phyloP scores from a whole-genome alignment of 2,329 filamentous ascomycete species.

The Beauveria varroae region DNA sequence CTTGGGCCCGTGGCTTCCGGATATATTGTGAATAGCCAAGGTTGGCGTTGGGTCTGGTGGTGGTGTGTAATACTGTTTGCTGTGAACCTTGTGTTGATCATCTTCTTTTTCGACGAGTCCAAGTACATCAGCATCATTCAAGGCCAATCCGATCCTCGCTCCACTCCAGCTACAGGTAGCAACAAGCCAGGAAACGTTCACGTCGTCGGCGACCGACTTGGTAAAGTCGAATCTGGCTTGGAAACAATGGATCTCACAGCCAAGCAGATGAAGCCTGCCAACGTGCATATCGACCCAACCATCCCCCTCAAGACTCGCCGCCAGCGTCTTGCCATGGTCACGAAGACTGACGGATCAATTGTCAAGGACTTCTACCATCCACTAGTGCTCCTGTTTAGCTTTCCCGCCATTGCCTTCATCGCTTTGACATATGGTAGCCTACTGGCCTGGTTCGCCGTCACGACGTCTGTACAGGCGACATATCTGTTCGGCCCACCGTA shows the following conservation, averaged over 20 bases:
- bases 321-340: slow-evolving; percentile 18
- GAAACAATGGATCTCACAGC: not conserved
- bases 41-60: slow-evolving; percentile 33
- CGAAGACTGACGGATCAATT: slow-evolving; percentile 14
- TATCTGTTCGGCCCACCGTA: slow-evolving; percentile 24
- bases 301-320: slow-evolving; percentile 15
- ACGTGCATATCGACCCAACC: slow-evolving; percentile 11
- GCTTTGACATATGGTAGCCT: slow-evolving; percentile 32
- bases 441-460: slow-evolving; percentile 27
- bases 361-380: slow-evolving; percentile 12
- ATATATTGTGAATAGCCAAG: slow-evolving; percentile 17
- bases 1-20: slow-evolving; percentile 24
- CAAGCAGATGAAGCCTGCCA: not conserved
- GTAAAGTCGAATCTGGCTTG: not conserved
- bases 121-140: slow-evolving; percentile 15
- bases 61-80: slow-evolving; percentile 19
- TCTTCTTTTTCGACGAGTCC: slow-evolving; percentile 29
- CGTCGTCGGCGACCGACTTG: slow-evolving; percentile 6
- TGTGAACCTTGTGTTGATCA: slow-evolving; percentile 13
- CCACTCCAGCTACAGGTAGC: not conserved
- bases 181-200: not conserved
- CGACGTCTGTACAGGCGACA: slow-evolving; percentile 11
- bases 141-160: not conserved
- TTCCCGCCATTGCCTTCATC: slow-evolving; percentile 29
- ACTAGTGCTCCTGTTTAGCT: slow-evolving; percentile 11